These are phyloP conservation scores for Beta corolliflora DNA, from an alignment of 179 eudicot genomes.

Conservation along the genomic window DNA sequence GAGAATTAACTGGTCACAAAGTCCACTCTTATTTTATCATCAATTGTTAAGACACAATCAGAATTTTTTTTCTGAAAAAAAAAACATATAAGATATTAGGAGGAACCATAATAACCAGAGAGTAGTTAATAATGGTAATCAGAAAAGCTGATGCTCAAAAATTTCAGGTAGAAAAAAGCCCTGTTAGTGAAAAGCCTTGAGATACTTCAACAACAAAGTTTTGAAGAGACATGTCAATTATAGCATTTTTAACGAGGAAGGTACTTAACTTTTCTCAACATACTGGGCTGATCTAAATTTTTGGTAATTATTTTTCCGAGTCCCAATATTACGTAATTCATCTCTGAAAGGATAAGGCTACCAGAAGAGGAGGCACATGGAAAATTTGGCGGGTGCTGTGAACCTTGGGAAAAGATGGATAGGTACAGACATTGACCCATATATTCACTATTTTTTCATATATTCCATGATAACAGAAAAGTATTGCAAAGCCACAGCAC, in stretches of 20 bases:
- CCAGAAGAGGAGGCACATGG: neutral
- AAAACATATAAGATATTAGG: neutral
- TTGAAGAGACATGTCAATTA: neutral
- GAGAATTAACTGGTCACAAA: neutral
- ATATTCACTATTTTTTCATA: neutral
- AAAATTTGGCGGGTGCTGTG: neutral
- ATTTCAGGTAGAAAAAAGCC: neutral
- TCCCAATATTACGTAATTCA: no score
- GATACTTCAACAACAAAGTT: neutral
- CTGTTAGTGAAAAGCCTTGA: neutral
- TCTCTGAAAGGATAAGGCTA: neutral
- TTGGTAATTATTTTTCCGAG: neutral
- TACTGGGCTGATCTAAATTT: neutral
- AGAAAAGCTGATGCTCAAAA: neutral
- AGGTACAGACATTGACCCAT: neutral
- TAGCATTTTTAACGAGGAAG: no score
- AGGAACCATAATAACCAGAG: neutral
- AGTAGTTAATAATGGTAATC: neutral
- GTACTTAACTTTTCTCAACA: neutral
- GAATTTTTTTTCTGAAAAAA: neutral
- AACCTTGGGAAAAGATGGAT: neutral
- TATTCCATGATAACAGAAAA: neutral
- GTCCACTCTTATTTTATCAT: neutral
- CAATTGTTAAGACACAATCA: neutral
- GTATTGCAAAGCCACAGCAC: slow-evolving; percentile 13